Evolutionary conservation across 1,284 basidiomycete genomes (phyloP).

Genomic region (Boletus smithii): DNA sequence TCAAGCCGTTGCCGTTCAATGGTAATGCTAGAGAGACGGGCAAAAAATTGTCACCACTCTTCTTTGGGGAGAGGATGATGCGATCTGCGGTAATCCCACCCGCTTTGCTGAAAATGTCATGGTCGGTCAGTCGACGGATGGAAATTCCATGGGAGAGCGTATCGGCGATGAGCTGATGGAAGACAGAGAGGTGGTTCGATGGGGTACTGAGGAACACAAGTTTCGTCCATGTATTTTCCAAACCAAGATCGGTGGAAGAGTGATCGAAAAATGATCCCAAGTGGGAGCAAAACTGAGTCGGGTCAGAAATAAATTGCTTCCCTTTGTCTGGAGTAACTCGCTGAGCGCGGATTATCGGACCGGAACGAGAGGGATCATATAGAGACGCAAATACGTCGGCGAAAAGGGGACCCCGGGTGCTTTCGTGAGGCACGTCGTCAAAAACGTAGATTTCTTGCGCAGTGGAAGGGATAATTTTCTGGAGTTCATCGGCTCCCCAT

Average conservation of each 20-base stretch:
- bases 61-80: constrained; percentile 53
- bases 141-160: constrained; percentile 56
- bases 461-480: constrained; percentile 53
- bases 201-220: constrained; percentile 64
- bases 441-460: constrained; percentile 63
- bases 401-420: constrained; percentile 64
- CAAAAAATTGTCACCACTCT: constrained; percentile 35
- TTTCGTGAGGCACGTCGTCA: constrained; percentile 67
- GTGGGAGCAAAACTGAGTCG: constrained; percentile 45
- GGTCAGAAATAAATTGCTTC: constrained; percentile 49
- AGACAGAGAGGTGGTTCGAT: constrained; percentile 47
- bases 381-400: constrained; percentile 68
- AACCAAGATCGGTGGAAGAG: constrained; percentile 15
- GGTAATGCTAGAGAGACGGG: constrained; percentile 54
- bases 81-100: constrained; percentile 64
- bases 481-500: constrained; percentile 65
- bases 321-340: constrained; percentile 56
- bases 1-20: constrained; percentile 47
- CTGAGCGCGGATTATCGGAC: constrained; percentile 52
- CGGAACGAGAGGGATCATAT: constrained; percentile 39
- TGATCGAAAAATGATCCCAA: constrained; percentile 37
- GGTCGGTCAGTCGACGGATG: constrained; percentile 57
- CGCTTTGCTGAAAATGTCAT: constrained; percentile 68
- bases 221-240: constrained; percentile 38
- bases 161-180: constrained; percentile 55